These are phyloP conservation scores for Botrytis galanthina DNA, from an alignment of 2,329 filamentous ascomycete species.

Conservation along the genomic window DNA sequence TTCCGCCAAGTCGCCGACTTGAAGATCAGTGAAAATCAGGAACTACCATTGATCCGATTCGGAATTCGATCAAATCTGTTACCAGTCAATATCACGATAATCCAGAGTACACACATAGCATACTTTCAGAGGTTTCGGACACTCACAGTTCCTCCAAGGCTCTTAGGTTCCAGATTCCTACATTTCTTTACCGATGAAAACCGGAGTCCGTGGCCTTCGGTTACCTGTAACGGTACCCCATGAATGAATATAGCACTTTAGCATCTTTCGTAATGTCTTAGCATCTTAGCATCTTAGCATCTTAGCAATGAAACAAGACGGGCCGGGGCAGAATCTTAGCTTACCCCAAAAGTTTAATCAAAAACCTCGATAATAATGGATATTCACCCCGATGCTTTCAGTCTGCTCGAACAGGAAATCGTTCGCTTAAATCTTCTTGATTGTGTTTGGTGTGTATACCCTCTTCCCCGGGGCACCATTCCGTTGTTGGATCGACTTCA, in stretches of 20 bases:
- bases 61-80: background rate
- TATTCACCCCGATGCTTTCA: background rate
- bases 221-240: background rate
- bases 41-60: slow-evolving; percentile 12
- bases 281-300: slow-evolving; percentile 10
- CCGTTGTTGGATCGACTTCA: slow-evolving; percentile 9
- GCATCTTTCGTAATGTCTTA: background rate
- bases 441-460: slow-evolving; percentile 7
- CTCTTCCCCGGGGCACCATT: background rate
- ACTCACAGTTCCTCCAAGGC: slow-evolving; percentile 5
- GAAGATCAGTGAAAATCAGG: slow-evolving; percentile 9
- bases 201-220: background rate
- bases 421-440: slow-evolving; percentile 16
- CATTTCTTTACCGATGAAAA: background rate
- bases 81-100: background rate
- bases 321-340: background rate
- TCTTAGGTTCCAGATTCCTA: slow-evolving; percentile 6
- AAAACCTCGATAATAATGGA: background rate
- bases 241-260: background rate
- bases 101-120: background rate
- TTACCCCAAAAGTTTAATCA: slow-evolving; percentile 9
- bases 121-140: slow-evolving; percentile 9
- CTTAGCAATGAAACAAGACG: background rate
- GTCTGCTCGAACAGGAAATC: background rate
- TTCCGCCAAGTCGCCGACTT: slow-evolving; percentile 20